Evolutionary conservation across 1,284 basidiomycete genomes (phyloP).

Genomic region (Violaceomyces palustris): DNA sequence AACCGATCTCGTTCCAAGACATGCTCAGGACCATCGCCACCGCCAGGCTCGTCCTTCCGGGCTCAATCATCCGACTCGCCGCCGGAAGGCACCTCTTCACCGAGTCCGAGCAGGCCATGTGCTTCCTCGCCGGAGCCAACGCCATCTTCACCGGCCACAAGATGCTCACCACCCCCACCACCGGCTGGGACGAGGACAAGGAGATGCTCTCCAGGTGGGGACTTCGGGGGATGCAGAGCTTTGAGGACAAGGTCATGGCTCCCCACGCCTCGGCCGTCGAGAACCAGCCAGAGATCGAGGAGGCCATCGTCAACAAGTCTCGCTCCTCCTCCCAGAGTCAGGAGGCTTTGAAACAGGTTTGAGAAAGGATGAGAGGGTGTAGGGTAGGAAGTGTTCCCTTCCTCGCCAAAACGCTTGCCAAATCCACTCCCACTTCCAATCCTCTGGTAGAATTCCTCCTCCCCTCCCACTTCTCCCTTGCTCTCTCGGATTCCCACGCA

Average conservation of each 20-base stretch:
- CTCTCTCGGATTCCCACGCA: too few species aligned
- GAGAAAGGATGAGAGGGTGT: too few species aligned
- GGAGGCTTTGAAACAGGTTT: too few species aligned
- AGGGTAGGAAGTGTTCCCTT: too few species aligned
- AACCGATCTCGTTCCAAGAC: conserved; percentile 63
- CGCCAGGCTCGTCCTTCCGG: conserved; percentile 82
- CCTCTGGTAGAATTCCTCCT: too few species aligned
- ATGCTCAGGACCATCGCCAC: conserved; percentile 91
- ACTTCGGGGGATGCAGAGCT: conserved; percentile 81
- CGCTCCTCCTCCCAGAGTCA: too few species aligned
- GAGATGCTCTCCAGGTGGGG: conserved; percentile 91
- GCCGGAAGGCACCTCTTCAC: conserved; percentile 84
- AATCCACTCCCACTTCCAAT: too few species aligned
- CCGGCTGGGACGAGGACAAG: conserved; percentile 68
- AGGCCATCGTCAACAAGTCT: too few species aligned
- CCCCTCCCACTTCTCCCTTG: too few species aligned
- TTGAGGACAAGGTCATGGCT: conserved; percentile 47
- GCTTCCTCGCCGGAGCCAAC: conserved; percentile 97
- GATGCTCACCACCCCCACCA: conserved; percentile 89
- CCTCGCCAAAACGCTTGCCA: too few species aligned
- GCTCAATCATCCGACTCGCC: conserved; percentile 87
- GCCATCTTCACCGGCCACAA: conserved; percentile 95
- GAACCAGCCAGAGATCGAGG: too few species aligned
- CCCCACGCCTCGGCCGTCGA: conserved; percentile 20
- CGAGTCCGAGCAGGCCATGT: conserved; percentile 93